Conservation (phyloP, 331 rosid species). For the Malus hybrid region DNA sequence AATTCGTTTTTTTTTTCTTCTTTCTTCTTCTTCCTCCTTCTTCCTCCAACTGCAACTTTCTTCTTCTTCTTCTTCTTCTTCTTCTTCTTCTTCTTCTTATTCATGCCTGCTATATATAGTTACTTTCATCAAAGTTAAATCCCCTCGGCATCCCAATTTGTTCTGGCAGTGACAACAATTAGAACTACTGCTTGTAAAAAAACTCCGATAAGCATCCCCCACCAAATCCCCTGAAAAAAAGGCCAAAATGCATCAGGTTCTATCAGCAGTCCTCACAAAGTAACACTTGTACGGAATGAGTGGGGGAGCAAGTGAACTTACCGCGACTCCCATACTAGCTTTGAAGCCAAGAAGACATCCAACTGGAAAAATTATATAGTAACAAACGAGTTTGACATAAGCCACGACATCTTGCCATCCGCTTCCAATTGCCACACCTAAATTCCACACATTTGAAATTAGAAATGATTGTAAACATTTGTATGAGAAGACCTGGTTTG, state of each 20-base stretch:
- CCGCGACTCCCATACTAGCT: slow-evolving; percentile 63
- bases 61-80: too few relatives aligned
- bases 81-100: not conserved
- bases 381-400: slow-evolving; percentile 56
- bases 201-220: slow-evolving; percentile 93
- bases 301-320: slow-evolving; percentile 22
- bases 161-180: too few relatives aligned
- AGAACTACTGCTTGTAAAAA: too few relatives aligned
- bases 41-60: slow-evolving; percentile 30
- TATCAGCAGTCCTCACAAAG: not conserved
- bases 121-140: too few relatives aligned
- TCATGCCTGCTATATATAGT: too few relatives aligned
- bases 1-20: too few relatives aligned
- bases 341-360: slow-evolving; percentile 77
- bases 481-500: not conserved
- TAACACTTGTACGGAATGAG: not conserved
- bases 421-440: slow-evolving; percentile 79
- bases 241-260: not conserved
- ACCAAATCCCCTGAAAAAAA: slow-evolving; percentile 67
- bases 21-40: too few relatives aligned
- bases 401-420: slow-evolving; percentile 89
- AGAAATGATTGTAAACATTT: not conserved
- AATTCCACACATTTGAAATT: not conserved
- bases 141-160: too few relatives aligned
- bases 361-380: slow-evolving; percentile 54